Base-by-base conservation (phyloP, 2,329 filamentous ascomycete species). In the Trichophaea hybrida region DNA sequence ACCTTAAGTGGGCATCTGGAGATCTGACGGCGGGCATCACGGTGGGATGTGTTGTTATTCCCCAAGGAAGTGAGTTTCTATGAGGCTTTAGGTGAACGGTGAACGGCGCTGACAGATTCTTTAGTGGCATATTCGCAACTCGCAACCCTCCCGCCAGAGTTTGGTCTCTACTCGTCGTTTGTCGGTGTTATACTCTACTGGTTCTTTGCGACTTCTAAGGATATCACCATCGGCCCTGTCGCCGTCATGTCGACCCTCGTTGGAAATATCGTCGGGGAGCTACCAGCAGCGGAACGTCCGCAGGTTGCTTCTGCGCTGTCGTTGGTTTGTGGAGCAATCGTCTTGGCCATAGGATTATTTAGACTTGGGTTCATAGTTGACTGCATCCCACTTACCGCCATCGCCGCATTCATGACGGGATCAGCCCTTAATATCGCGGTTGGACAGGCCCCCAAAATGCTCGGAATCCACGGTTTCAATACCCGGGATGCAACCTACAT, bases 151-250 rank as follows among this genome's bases (percentile, higher is more conserved):
- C 78, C 81, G 0, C 80, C 85, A 5, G 78, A 97, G 70, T 97
- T 84, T 69, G 91, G 91, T 56, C 79, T 97, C 0, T 94, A 94
- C 73, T 93, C 91, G 0, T 96, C 91, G 0, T 97, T 98, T 70
- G 93, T 96, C 79, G 93, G 91, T 55, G 90, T 94, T 13, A 72
- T 95, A 64, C 78, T 95, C 62, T 98, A 98, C 74, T 97, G 91
- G 91, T 86, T 96, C 70, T 97, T 97, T 69, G 93, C 90, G 37
- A 98, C 93, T 0, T 96, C 91, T 12, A 98, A 97, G 71, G 91
- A 98, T 72, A 97, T 98, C 69, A 96, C 91, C 7, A 97, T 97
- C 59, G 91, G 91, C 13, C 91, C 91, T 35, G 93, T 97, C 53
- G 93, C 93, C 40, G 93, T 97, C 66, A 86, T 97, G 79, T 97